phyloP scores from a whole-genome alignment of 2,329 filamentous ascomycete genomes.

The Phialophora verrucosa region DNA sequence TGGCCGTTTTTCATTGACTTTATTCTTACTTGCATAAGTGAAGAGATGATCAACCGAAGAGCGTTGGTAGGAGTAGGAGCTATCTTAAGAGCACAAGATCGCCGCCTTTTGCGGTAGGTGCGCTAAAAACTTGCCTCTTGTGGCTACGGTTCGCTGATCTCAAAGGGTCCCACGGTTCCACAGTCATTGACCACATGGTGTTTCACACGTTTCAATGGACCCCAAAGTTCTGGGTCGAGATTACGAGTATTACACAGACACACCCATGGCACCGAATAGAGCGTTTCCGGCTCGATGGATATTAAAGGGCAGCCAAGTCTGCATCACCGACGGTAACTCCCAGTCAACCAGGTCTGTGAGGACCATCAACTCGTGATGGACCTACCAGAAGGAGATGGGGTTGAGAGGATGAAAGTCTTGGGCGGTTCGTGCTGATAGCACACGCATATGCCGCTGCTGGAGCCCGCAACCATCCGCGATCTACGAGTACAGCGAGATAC shows the following conservation, averaged over 20 bases:
- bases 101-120: constrained; percentile 1
- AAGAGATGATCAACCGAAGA: not conserved
- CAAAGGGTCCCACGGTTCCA: not conserved
- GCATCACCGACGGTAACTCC: no score
- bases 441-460: not conserved
- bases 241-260: no score
- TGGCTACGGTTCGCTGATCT: not conserved
- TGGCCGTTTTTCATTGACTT: not conserved
- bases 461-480: not conserved
- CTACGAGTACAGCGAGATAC: not conserved
- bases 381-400: not conserved
- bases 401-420: not conserved
- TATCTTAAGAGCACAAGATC: not conserved
- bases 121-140: not conserved
- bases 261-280: not conserved
- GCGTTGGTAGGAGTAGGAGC: not conserved
- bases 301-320: not conserved
- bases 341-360: no score
- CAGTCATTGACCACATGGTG: constrained; percentile 2
- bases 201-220: not conserved
- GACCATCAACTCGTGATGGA: not conserved
- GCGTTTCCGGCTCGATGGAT: not conserved
- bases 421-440: not conserved
- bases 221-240: not conserved
- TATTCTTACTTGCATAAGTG: not conserved